phyloP scores from a whole-genome alignment of 371 early-diverging fungal genomes.

The Batkoa obscura region DNA sequence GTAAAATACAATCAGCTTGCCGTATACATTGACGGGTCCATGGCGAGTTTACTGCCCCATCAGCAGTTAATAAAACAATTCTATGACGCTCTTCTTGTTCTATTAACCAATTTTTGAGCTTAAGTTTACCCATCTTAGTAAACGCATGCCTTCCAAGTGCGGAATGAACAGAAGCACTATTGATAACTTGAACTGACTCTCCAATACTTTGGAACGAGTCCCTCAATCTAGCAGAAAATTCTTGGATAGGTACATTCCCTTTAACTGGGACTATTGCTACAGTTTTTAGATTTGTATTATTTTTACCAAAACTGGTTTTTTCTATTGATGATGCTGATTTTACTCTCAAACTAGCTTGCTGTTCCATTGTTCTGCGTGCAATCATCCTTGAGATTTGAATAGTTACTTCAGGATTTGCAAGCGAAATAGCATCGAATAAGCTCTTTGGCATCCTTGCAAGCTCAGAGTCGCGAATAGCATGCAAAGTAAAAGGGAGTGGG shows the following conservation, averaged over 20 bases:
- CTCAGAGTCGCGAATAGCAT: slow-evolving; percentile 94
- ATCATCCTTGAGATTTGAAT: slow-evolving; percentile 80
- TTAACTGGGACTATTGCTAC: slow-evolving; percentile 82
- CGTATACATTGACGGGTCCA: slow-evolving; percentile 94
- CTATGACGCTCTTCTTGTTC: slow-evolving; percentile 80
- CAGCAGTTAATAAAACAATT: slow-evolving; percentile 84
- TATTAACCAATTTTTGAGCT: slow-evolving; percentile 75
- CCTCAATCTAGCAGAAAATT: slow-evolving; percentile 68
- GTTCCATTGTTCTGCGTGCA: slow-evolving; percentile 45
- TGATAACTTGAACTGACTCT: slow-evolving; percentile 50
- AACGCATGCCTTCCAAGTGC: slow-evolving; percentile 86
- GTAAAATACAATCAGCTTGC: slow-evolving; percentile 88
- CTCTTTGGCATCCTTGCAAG: slow-evolving; percentile 89
- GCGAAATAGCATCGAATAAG: slow-evolving; percentile 75
- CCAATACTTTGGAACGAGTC: slow-evolving; percentile 56
- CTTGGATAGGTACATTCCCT: slow-evolving; percentile 57
- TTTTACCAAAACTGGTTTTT: slow-evolving; percentile 25
- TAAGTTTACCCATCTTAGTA: slow-evolving; percentile 70
- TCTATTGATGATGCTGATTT: slow-evolving; percentile 10
- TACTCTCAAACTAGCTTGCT: slow-evolving; percentile 9
- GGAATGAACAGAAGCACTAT: slow-evolving; percentile 53
- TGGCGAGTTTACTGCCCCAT: slow-evolving; percentile 68
- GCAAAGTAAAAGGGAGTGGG: slow-evolving; percentile 68
- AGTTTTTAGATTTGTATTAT: slow-evolving; percentile 82
- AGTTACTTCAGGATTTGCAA: slow-evolving; percentile 76